Evolutionary conservation across 2,329 filamentous ascomycete species (phyloP).

Genomic region (Eurotiales sp.): DNA sequence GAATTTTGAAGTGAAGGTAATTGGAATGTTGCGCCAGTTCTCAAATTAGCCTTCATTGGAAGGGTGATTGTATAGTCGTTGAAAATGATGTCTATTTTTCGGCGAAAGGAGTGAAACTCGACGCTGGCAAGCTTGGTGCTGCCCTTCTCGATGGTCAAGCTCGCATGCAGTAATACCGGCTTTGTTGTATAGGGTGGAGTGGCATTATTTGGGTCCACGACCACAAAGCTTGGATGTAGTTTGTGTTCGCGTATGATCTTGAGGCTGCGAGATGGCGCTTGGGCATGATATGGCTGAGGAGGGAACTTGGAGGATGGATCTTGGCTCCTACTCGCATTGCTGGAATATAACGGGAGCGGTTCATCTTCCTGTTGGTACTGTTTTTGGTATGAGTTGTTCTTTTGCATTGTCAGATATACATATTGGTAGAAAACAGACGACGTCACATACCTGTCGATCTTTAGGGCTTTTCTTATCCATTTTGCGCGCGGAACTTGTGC

Average conservation of each 20-base stretch:
- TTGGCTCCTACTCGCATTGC: background rate
- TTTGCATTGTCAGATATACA: no score
- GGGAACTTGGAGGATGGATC: background rate
- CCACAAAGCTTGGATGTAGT: background rate
- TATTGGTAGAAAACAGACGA: no score
- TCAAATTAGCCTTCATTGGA: background rate
- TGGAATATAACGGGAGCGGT: background rate
- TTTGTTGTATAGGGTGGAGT: background rate
- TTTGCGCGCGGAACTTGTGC: no score
- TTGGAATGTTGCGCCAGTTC: background rate
- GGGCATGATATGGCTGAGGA: background rate
- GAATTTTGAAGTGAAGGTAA: background rate
- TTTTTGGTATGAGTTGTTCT: no score
- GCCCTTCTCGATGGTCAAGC: background rate
- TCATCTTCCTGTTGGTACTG: background rate
- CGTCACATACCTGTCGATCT: no score
- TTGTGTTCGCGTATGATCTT: background rate
- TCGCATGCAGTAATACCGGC: background rate
- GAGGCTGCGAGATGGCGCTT: background rate
- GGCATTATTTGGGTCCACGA: background rate
- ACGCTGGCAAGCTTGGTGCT: background rate
- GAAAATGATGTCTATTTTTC: background rate
- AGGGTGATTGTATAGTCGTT: background rate
- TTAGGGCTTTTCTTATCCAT: no score
- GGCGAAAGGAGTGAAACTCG: background rate